Base-by-base conservation (phyloP, 495 filamentous ascomycete species). In the Staphylotrichum tortipilum region DNA sequence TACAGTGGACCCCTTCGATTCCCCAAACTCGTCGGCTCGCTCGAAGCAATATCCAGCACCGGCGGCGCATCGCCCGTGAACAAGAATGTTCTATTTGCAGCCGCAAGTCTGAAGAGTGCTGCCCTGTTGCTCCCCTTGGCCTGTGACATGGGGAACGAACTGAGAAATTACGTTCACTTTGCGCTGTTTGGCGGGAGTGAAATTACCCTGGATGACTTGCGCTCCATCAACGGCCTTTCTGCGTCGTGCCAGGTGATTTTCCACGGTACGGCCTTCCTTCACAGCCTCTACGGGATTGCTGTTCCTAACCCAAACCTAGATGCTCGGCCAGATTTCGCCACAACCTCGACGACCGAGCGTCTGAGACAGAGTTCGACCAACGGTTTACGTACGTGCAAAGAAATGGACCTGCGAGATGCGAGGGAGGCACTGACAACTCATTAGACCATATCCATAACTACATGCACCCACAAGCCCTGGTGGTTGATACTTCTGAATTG, bases 111-210 rank as follows among this genome's bases (percentile, higher is more conserved):
- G 36, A 67, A 76, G 54, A 82, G 80, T 50, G 73, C 72, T 3
- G 64, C 77, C 0, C 60, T 66, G 23, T 57, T 84, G 17, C 57
- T 84, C n/a, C 80, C 80, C 3, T 65, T 81, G 59, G 77, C 78
- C 0, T 84, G 80, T 50, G 70, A 78, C 54, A 84, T 84, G 80
- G 75, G 69, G 8, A 53, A 55, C 22, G 73, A 73, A 62, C 61
- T 74, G 44, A 69, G 74, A 59, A 83, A 72, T 49, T 72, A 74
- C 44, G 80, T 84, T 2, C 80, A 84, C 47, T 72, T 81, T 59
- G 76, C 71, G 1, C 56, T 84, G 36, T 67, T 82, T 59, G 73
- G 79, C 28, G 63, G 76, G 33, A 77, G 76, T 47, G 72, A 71
- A 5, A 71, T 83, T 26, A 50, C 66, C 1, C 56, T 84, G 22